Percentiles rank a stretch among this genome's conserved stretches.
phyloP scores from a whole-genome alignment of 805 yeast species.

The Starmerella cellae region DNA sequence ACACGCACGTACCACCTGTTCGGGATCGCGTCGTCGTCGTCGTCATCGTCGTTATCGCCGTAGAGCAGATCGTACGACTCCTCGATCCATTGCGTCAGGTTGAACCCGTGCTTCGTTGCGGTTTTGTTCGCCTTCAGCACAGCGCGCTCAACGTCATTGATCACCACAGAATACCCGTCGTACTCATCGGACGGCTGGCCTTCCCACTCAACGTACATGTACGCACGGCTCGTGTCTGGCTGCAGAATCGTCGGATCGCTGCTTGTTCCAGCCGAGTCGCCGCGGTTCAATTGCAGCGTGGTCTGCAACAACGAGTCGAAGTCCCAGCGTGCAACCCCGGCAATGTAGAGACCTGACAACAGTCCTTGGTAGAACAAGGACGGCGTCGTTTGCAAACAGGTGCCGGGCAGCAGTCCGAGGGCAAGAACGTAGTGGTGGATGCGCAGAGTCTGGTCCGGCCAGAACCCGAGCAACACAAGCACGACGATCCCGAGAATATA shows the following conservation, averaged over 20 bases:
- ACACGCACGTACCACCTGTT: constrained; percentile 18
- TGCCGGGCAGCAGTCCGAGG: constrained; percentile 66
- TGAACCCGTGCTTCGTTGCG: constrained; percentile 27
- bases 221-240: constrained; percentile 10
- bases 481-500: constrained; percentile 38
- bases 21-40: no score
- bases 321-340: constrained; percentile 90
- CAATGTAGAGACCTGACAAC: constrained; percentile 60
- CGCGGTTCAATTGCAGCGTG: constrained; percentile 47
- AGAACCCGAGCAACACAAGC: constrained; percentile 33
- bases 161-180: constrained; percentile 47
- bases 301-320: constrained; percentile 82
- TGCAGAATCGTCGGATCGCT: constrained; percentile 13
- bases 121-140: constrained; percentile 25
- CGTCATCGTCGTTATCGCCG: background rate
- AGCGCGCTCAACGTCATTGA: constrained; percentile 69
- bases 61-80: background rate
- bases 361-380: constrained; percentile 66
- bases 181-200: constrained; percentile 14
- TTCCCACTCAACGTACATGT: constrained; percentile 22
- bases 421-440: constrained; percentile 77
- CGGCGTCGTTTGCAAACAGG: constrained; percentile 39
- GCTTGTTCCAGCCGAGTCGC: constrained; percentile 40
- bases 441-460: constrained; percentile 62
- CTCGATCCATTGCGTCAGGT: constrained; percentile 18